Base-by-base conservation (phyloP, 495 filamentous ascomycete genomes). In the Elasticomyces elasticus region DNA sequence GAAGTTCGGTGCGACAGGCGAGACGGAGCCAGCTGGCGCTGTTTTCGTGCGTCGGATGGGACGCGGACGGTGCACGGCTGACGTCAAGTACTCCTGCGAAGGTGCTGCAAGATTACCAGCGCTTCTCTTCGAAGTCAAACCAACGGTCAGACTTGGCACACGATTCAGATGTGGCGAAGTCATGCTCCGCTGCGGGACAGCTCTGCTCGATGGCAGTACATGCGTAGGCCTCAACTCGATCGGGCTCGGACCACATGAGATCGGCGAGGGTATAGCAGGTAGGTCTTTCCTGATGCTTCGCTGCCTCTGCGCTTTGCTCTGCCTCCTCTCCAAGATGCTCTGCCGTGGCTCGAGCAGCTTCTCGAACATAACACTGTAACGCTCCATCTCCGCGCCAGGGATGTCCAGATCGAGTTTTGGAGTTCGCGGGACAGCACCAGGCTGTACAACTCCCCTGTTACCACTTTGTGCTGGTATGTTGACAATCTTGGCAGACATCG, bases 361-460 rank as follows among this genome's bases (percentile, higher is more conserved):
- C 43, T 83, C 79, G 67, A 97, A 97, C 91, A 97, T 96, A 47
- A 97, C 79, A 54, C 87, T 94, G 58, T 95, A 97, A 22, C 91
- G 75, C 64, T 95, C 91, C 74, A 97, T 74, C 48, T 87, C 74
- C 37, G 86, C 75, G 30, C 76, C 74, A 0, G 91, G 91, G 33
- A 97, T 94, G 30, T 92, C 80, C 6, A 96, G 78, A 51, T 88
- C 75, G 30, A 97, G 70, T 33, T 41, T 43, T 20, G 58, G 58
- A 25, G 45, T 56, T 30, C 45, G 31, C 2, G 40, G 35, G 20
- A 20, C 20, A 26, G 13, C 56, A 28, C 6, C 3, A 6, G 20
- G 24, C 17, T 50, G 2, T 7, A 11, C 17, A 26, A 38, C 26
- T 17, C 43, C 26, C 13, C 49, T 33, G 11, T 49, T 47, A 15